Evolutionary conservation across 176 grass and related monocot genomes (phyloP), one percentile per base, ranked within the genome.

Genomic region (Triticum timopheevii): DNA sequence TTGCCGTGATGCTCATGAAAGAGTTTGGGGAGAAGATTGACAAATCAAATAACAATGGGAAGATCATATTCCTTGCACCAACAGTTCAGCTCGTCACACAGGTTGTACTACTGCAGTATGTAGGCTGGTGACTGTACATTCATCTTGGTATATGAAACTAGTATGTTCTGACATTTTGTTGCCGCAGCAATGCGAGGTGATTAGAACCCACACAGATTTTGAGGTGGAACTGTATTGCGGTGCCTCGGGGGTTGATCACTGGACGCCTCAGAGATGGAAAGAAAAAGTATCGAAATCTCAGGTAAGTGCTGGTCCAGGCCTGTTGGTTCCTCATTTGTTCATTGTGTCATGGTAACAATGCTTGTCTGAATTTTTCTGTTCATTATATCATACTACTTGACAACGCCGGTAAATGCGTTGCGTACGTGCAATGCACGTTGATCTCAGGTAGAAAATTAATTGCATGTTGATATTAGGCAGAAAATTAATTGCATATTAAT

Each of bases 1-100:
- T 95, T 27, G 89, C 96, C 5, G 84, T 94, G 27, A 98, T 98
- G 96, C 92, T 98, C 36, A 95, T 98, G 66, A 92, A 91, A 38
- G 42, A 94, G 38, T 77, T 95, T 45, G 85, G 59, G 65, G 76
- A 49, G n/a, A 86, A 75, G 34, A 70, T 89, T 19, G 84, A 71
- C 59, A 86, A 50, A 74, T 20, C 81, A 61, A 88, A 70, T 76
- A 91, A 86, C n/a, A 73, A 65, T 22, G 62, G 31, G 69, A 91
- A 90, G 38, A 63, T 92, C 83, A 88, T 98, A 69, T 98, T 94
- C 66, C 93, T 95, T 39, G 87, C 93, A 4, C 93, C 96, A 13
- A 98, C 93, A 15, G 96, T 95, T 69, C 89, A 92, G 82, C 90
- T 95, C 19, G 93, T 95, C 27, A 69, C 45, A 16, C 93, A 98